Evolutionary conservation across 768 basidiomycete species (phyloP), one percentile per base, ranked within the genome.

Genomic region (Suillus placidus): DNA sequence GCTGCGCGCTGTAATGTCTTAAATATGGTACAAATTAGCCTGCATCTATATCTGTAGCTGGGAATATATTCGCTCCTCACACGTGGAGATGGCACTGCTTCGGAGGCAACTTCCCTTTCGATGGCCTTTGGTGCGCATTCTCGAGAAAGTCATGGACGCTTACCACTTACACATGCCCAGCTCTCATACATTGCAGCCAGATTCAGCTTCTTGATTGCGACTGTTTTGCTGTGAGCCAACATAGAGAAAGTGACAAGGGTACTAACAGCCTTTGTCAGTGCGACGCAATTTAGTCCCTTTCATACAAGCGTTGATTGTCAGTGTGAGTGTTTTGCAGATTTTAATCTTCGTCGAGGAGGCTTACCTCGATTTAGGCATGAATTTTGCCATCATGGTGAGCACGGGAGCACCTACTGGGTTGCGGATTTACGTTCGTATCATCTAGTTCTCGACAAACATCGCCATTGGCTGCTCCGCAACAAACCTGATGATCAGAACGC

Each of bases 401-500:
- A 30, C 38, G 18, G 23, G 2, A 20, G 26, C 23, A 40, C 23
- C 20, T 4, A 6, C 18, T 13, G 20, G 32, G 3, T 20, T 42
- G 6, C 26, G 30, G 10, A 12, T 30, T 42, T 40, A 40, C 3
- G 6, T 12, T 18, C 16, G 30, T 60, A 30, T 13, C 3, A 60
- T 12, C 23, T 42, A 60, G 58, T 20, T 60, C 18, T 4, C 1
- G 18, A 30, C 16, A 13, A 60, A 42, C 30, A 3, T 30, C 38
- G 58, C 58, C 26, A 30, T 60, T 40, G 58, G 58, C 7, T 60
- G 58, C 58, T 60, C 58, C 10, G 18, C 58, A 30, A 42, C 26
- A 60, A 60, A 60, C 10, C 12, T 60, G 10, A 60, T 42, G 58
- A 42, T 60, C 38, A 60, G 58, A 42, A 42, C 58, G 58, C 18